Base-by-base conservation (phyloP, 2,329 filamentous ascomycete species). In the Calonectria hongkongensis region DNA sequence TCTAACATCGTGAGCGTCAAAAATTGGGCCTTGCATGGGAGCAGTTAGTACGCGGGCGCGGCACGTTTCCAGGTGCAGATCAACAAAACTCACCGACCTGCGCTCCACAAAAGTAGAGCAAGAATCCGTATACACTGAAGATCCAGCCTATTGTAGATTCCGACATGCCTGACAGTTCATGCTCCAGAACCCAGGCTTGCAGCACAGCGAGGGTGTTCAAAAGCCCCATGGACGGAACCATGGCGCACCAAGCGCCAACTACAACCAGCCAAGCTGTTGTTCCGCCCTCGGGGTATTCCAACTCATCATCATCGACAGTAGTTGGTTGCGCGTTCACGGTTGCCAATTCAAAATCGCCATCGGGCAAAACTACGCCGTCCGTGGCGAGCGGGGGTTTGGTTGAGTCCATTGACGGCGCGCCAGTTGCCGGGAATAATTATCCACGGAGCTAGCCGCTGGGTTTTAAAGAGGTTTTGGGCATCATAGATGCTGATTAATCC, bases 101-200 rank as follows among this genome's bases (percentile, higher is more conserved):
- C 0, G 94, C 88, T 15, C 93, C 93, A 63, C 92, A 91, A 79
- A 94, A 92, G 81, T 94, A 94, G 16, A 92, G 87, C 47, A 95
- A 86, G 79, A 94, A 95, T 27, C 91, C 88, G 77, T 93, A 95
- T 63, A 93, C 85, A 75, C 91, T 90, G 76, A 94, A 94, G 70
- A 95, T 94, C 94, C 94, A 95, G 1, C 92, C 92, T 41, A 93
- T 89, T 7, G 86, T 88, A 13, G 90, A 89, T 51, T 91, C 88
- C 41, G 85, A 88, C 74, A 93, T 89, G 13, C 86, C 83, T 8
- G 84, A 83, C 13, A 95, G 85, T 73, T 94, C 91, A 76, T 95
- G 85, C n/a, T 86, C 87, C 47, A 88, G 84, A 30, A 95, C 85
- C 81, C 94, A 94, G 10, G 91, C 88, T 80, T 94, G 90, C 81